These are phyloP conservation scores for Suillus fuscotomentosus DNA, from an alignment of 768 basidiomycete genomes.

Conservation along the genomic window DNA sequence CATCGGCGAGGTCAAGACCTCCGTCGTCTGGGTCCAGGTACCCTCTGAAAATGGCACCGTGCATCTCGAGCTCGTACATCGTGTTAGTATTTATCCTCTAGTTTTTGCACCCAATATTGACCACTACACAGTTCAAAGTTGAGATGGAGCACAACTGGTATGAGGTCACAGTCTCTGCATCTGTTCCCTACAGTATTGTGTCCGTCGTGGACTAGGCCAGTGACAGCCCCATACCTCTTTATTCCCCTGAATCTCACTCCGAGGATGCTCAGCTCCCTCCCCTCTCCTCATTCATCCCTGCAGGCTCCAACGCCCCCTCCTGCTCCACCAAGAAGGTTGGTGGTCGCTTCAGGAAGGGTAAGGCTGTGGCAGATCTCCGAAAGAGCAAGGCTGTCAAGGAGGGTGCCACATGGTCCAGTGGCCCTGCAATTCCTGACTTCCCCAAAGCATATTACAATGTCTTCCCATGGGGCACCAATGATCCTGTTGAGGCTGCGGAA, in stretches of 20 bases:
- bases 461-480: conserved; percentile 82
- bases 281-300: conserved; percentile 24
- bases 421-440: conserved; percentile 9
- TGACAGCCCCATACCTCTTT: conserved; percentile 56
- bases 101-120: conserved; percentile 1
- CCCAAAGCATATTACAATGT: conserved; percentile 61
- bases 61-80: conserved; percentile 68
- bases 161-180: conserved; percentile 78
- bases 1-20: conserved; percentile 77
- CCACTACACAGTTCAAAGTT: conserved; percentile 65
- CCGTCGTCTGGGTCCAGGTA: conserved; percentile 79
- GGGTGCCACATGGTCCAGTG: neutral
- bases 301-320: conserved; percentile 18
- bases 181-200: conserved; percentile 74
- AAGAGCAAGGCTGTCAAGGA: conserved; percentile 21
- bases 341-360: conserved; percentile 14
- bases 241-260: conserved; percentile 22
- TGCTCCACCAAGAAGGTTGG: conserved; percentile 1
- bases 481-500: conserved; percentile 57
- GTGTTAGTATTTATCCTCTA: conserved; percentile 13
- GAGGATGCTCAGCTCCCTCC: conserved; percentile 22
- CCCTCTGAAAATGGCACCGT: conserved; percentile 59
- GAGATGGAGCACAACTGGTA: conserved; percentile 98
- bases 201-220: conserved; percentile 95
- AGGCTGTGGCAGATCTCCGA: conserved; percentile 8